Percentiles rank a stretch among this genome's conserved stretches.
Conservation (phyloP, 208 protist species). For the Trypanosoma rangeli region DNA sequence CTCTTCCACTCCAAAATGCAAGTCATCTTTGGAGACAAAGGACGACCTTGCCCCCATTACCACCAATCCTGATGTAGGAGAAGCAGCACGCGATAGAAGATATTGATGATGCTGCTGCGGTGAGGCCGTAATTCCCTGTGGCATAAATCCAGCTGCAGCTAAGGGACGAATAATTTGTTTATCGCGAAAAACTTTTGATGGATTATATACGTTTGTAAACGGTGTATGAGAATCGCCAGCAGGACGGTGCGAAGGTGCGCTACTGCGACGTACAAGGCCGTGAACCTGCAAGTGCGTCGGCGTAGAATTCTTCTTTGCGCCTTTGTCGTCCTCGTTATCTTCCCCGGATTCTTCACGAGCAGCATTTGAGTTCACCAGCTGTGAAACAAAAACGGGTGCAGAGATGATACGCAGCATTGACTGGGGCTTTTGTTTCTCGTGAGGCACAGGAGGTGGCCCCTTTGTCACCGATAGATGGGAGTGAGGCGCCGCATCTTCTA, state of each 20-base stretch:
- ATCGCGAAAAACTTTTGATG: not conserved
- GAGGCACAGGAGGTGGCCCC: not conserved
- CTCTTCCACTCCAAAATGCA: slow-evolving; percentile 13
- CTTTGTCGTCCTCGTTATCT: not conserved
- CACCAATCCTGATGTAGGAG: not conserved
- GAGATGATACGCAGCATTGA: slow-evolving; percentile 5
- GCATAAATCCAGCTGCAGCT: slow-evolving; percentile 16
- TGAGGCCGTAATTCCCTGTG: not conserved
- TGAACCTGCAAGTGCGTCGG: not conserved
- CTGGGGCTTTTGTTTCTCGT: not conserved
- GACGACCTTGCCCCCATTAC: not conserved
- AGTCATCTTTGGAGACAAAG: slow-evolving; percentile 11
- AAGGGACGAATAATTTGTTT: slow-evolving; percentile 17
- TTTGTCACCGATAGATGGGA: not conserved
- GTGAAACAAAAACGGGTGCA: not conserved
- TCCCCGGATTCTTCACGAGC: not conserved
- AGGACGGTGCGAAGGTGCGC: slow-evolving; percentile 9
- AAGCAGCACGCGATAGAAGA: not conserved
- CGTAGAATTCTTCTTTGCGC: not conserved
- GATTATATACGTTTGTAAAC: not conserved
- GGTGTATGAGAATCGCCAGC: not conserved
- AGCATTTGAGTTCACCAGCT: not conserved
- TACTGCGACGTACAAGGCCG: slow-evolving; percentile 8
- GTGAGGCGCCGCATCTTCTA: not conserved
- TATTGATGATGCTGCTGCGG: not conserved